A percentile compares a stretch with the other conserved stretches of the same genome.
Conservation (phyloP, 2,329 filamentous ascomycete species). For the Penicillium hordei region DNA sequence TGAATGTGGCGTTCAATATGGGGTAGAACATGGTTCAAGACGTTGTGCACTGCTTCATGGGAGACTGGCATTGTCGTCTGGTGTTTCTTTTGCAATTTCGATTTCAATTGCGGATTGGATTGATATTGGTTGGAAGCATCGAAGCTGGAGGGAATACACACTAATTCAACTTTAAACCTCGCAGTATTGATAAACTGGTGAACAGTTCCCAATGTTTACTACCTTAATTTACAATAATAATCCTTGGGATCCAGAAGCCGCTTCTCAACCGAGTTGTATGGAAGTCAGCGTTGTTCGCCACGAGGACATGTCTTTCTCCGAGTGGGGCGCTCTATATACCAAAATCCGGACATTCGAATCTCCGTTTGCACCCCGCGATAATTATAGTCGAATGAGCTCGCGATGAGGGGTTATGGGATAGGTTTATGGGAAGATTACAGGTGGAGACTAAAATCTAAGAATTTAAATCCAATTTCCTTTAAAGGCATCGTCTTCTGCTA, state of each 20-base stretch:
- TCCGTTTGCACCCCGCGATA: constrained; percentile 11
- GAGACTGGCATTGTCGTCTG: constrained; percentile 3
- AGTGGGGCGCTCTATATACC: not conserved
- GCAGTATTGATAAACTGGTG: not conserved
- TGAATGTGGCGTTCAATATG: constrained; percentile 4
- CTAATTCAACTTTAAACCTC: not conserved
- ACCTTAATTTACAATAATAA: not conserved
- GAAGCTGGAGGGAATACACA: not conserved
- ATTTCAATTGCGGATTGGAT: not conserved
- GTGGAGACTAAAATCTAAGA: not conserved
- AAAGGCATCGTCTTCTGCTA: not conserved
- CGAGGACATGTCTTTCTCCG: constrained; percentile 22
- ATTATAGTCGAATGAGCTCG: not conserved
- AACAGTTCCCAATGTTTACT: not conserved
- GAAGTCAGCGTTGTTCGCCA: not conserved
- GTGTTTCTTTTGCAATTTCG: not conserved
- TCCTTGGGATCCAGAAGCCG: not conserved
- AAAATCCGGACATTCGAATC: constrained; percentile 6
- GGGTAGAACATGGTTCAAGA: constrained; percentile 6
- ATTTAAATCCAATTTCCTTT: not conserved
- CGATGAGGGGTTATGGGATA: constrained; percentile 10
- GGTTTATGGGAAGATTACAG: not conserved
- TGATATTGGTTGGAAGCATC: not conserved
- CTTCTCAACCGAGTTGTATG: not conserved
- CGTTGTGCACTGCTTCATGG: constrained; percentile 2